Evolutionary conservation across 2,329 filamentous ascomycete species (phyloP), one percentile per base, ranked within the genome.

Genomic region (Clathrospora elynae): DNA sequence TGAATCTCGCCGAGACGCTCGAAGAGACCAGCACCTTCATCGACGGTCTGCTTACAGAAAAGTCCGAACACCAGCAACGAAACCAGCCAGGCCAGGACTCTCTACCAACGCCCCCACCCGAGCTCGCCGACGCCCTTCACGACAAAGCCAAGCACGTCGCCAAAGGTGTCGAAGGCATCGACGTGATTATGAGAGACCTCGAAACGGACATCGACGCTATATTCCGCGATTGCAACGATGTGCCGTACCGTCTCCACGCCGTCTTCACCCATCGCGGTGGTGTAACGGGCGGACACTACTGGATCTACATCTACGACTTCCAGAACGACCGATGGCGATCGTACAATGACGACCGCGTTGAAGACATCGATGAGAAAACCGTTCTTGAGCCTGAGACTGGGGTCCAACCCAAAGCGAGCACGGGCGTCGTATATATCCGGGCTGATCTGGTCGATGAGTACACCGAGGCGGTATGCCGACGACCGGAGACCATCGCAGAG

Each of bases 281-380:
- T 6, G 61, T 68, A 2, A 61, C 62, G 10, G 79, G 79, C 19
- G 93, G 93, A 0, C 93, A 99, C 70, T 99, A 97, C 73, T 96
- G 90, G 86, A 90, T 96, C 30, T 96, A 91, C 80, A 95, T 99
- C 52, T 88, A 85, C 62, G 93, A 97, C 72, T 95, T 95, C 68
- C 81, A 85, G 53, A 81, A 83, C 32, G 74, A 84, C 23, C 76
- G 91, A 13, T 99, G 93, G 91, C 85, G 90, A 43, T 90, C 88
- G 62, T 99, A 96, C 76, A 99, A 99, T 66, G 93, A 99, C 62
- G 86, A 86, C 39, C 79, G 79, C 11, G 90, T 99, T 16, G 85
- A 82, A 3, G 85, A 82, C 2, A 83, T 88, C 51, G 79, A 83
- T 10, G 80, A 88, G 6, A 53, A 67, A 11, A 81, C 86, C 35